Evolutionary conservation across 306 rosid genomes (phyloP).

Genomic region (Alnus rubra): DNA sequence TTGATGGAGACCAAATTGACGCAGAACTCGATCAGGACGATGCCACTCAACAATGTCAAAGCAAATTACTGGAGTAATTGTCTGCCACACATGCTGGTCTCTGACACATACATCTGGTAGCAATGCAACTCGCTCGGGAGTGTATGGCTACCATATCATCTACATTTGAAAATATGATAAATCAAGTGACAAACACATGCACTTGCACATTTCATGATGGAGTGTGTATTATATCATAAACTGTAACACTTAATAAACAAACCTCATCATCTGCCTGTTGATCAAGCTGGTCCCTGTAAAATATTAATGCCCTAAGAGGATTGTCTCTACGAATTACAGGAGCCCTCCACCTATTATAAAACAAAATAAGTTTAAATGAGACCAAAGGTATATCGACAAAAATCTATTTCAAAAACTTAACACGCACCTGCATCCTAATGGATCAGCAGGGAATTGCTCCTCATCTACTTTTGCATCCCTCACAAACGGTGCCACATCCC

Average conservation of each 20-base stretch:
- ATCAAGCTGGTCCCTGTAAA: conserved; percentile 31
- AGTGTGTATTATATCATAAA: neutral
- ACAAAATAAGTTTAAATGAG: neutral
- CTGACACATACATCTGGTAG: conserved; percentile 15
- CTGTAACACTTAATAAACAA: neutral
- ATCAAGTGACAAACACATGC: neutral
- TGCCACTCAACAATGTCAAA: conserved; percentile 32
- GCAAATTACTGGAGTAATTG: conserved; percentile 22
- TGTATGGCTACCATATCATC: conserved; percentile 33
- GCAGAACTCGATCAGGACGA: conserved; percentile 31
- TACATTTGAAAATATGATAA: neutral
- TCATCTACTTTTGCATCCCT: neutral
- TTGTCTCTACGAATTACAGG: conserved; percentile 35
- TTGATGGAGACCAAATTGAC: conserved; percentile 28
- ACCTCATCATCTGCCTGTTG: conserved; percentile 27
- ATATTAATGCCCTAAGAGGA: conserved; percentile 30
- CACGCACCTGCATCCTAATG: conserved; percentile 28
- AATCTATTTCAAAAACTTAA: neutral
- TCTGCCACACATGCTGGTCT: conserved; percentile 26
- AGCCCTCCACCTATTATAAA: conserved; percentile 21
- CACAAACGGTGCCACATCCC: neutral
- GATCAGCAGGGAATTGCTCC: conserved; percentile 24
- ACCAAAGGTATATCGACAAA: neutral
- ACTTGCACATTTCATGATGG: neutral
- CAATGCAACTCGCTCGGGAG: conserved; percentile 22